These are phyloP conservation scores for Podospora tetraspora DNA, from an alignment of 495 filamentous ascomycete genomes.

Conservation along the genomic window DNA sequence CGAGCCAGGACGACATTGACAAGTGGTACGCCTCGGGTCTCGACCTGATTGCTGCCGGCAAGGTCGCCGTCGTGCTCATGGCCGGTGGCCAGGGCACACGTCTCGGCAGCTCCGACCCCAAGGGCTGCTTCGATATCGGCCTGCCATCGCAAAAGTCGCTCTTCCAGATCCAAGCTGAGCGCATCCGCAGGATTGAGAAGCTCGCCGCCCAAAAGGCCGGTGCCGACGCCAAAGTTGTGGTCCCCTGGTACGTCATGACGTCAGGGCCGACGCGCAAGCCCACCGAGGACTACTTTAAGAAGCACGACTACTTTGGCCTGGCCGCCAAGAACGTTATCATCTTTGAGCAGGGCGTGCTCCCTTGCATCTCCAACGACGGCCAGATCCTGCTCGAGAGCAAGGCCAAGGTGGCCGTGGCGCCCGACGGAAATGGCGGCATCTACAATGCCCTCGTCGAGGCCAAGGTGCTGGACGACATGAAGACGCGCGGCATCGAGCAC, in stretches of 20 bases:
- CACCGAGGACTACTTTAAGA: constrained; percentile 87
- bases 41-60: constrained; percentile 77
- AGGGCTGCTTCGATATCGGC: constrained; percentile 94
- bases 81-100: constrained; percentile 95
- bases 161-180: constrained; percentile 95
- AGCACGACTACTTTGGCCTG: constrained; percentile 87
- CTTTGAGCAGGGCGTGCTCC: constrained; percentile 95
- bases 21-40: constrained; percentile 83
- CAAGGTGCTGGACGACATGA: constrained; percentile 83
- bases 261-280: constrained; percentile 90
- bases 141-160: constrained; percentile 87
- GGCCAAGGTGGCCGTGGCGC: constrained; percentile 88
- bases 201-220: constrained; percentile 70
- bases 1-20: constrained; percentile 69
- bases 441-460: constrained; percentile 86
- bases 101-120: constrained; percentile 88
- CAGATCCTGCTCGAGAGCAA: constrained; percentile 94
- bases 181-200: constrained; percentile 80
- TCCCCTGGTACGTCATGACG: constrained; percentile 99
- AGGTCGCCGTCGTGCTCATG: constrained; percentile 94
- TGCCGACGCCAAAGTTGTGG: constrained; percentile 51
- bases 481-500: constrained; percentile 82
- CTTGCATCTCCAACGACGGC: constrained; percentile 95
- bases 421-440: constrained; percentile 97
- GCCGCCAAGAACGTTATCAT: constrained; percentile 78